Conservation (phyloP, 495 filamentous ascomycete species). For the Penicillium canescens region DNA sequence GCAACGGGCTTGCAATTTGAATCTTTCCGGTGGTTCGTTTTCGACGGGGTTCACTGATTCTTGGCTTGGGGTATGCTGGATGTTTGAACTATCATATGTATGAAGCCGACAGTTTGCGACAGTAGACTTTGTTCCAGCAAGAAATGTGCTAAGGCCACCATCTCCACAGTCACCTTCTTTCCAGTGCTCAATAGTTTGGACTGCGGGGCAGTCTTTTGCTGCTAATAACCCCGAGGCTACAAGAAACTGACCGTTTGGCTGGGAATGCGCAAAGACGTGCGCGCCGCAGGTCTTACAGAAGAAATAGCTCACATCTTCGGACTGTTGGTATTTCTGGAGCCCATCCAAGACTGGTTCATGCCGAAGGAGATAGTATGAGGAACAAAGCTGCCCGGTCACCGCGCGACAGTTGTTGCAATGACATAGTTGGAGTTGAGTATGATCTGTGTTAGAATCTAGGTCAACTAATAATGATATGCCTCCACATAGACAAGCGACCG, state of each 20-base stretch:
- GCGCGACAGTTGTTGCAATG: slow-evolving; percentile 66
- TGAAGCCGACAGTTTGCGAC: slow-evolving; percentile 20
- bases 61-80: slow-evolving; percentile 15
- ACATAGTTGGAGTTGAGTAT: slow-evolving; percentile 51
- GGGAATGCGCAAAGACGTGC: slow-evolving; percentile 51
- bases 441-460: slow-evolving; percentile 28
- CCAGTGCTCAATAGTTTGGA: slow-evolving; percentile 46
- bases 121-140: slow-evolving; percentile 25
- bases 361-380: slow-evolving; percentile 50
- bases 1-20: slow-evolving; percentile 36
- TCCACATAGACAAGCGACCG: slow-evolving; percentile 60
- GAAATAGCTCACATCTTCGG: slow-evolving; percentile 52
- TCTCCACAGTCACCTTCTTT: slow-evolving; percentile 53
- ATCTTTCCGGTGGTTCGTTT: background rate
- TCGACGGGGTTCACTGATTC: background rate
- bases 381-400: slow-evolving; percentile 56
- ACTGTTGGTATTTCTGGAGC: slow-evolving; percentile 50
- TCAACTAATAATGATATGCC: slow-evolving; percentile 42
- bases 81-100: slow-evolving; percentile 2
- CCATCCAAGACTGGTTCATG: slow-evolving; percentile 30
- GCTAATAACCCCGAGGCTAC: slow-evolving; percentile 45
- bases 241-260: slow-evolving; percentile 33
- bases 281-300: slow-evolving; percentile 72
- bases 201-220: slow-evolving; percentile 31
- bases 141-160: slow-evolving; percentile 56